Conservation (phyloP, 345 rosid genomes). For the Triadica sebifera region DNA sequence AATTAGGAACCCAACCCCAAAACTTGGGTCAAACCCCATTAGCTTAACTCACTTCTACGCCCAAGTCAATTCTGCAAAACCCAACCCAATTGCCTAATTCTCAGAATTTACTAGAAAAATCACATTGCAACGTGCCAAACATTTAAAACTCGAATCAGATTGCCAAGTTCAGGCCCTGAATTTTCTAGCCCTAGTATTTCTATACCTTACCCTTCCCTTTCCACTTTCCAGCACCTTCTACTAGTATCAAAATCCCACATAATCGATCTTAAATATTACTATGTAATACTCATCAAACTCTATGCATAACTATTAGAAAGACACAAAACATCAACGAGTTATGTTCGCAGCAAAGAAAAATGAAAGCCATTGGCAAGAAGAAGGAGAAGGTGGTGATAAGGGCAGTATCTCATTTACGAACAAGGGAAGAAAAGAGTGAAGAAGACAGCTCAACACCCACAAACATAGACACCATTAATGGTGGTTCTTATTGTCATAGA, state of each 20-base stretch:
- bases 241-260: background rate
- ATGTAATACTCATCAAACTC: background rate
- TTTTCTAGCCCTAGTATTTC: slow-evolving; percentile 21
- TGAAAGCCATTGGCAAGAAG: slow-evolving; percentile 44
- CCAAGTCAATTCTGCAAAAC: background rate
- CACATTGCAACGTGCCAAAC: slow-evolving; percentile 17
- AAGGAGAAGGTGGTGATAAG: slow-evolving; percentile 46
- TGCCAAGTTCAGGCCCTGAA: slow-evolving; percentile 9
- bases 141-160: background rate
- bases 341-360: background rate
- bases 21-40: too few species aligned
- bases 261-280: too few species aligned
- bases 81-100: background rate
- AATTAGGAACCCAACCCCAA: too few species aligned
- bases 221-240: slow-evolving; percentile 29
- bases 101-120: background rate
- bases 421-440: slow-evolving; percentile 49
- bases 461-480: slow-evolving; percentile 45
- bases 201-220: background rate
- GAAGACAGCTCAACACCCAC: slow-evolving; percentile 38
- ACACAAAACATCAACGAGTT: background rate
- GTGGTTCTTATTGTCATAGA: too few species aligned
- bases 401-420: slow-evolving; percentile 42
- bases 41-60: background rate
- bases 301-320: background rate